Base-by-base conservation (phyloP, 1,284 basidiomycete species). In the Termitomyces sp. region DNA sequence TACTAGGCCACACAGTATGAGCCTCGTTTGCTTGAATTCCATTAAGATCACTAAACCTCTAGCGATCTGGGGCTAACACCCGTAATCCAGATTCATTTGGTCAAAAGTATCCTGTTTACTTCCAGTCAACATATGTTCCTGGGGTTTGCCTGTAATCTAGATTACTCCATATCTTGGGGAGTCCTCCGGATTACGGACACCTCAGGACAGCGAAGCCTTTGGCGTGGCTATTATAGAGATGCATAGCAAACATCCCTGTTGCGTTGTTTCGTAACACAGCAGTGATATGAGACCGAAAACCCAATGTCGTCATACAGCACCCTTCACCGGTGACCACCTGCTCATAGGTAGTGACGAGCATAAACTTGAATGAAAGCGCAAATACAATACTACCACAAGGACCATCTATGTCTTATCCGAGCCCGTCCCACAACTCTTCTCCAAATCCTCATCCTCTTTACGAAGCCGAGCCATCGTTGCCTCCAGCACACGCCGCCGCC, bases 371-470 rank as follows among this genome's bases (percentile, higher is more conserved):
- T 4, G 19, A 10, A 38, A 24, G 5, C 13, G 8, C 21, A 34
- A 39, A 38, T 7, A 38, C 4, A 8, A 12, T 26, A 13, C n/a
- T 36, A n/a, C 15, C 7, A 36, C n/a, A 28, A 46, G 46, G 12
- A 24, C 34, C n/a, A 36, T 42, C 41, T 55, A 58, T 15, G 47
- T 46, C 38, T 52, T 43, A 5, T 38, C 12, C 2, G 54, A 28
- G 19, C 50, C 57, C 39, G 84, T 88, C 19, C 86, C 86, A 69
- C 87, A 89, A 50, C 79, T 81, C 52, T 80, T 73, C 65, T 89
- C 88, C n/a, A 88, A 66, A 59, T 88, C 83, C 61, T 87, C 80
- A 51, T 89, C 86, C 59, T 87, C 81, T 60, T 74, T 78, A 62
- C 70, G 73, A 54, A 89, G 62, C 33, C 87, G 75, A 30, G 68